phyloP scores from a whole-genome alignment of 371 early-diverging fungal species.

The Saksenaea oblongispora region DNA sequence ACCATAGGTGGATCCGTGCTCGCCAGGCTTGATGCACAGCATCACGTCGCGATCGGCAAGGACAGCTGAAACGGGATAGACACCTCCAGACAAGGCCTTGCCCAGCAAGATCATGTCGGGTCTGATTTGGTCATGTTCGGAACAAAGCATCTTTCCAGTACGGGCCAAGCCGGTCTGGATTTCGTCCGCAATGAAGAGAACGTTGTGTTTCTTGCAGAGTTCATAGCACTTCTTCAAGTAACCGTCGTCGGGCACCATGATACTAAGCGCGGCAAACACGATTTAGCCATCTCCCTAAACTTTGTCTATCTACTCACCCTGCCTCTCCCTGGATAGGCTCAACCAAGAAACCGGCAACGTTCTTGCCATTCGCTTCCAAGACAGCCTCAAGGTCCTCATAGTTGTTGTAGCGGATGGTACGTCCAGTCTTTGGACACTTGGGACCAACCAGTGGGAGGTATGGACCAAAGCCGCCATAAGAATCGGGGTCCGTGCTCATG shows the following conservation, averaged over 20 bases:
- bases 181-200: slow-evolving; percentile 96
- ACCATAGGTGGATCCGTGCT: slow-evolving; percentile 98
- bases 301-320: slow-evolving; percentile 48
- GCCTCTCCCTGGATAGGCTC: slow-evolving; percentile 99
- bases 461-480: slow-evolving; percentile 89
- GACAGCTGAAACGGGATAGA: slow-evolving; percentile 95
- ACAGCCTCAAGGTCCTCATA: slow-evolving; percentile 87
- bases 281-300: neutral
- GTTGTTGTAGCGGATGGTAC: slow-evolving; percentile 78
- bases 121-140: slow-evolving; percentile 87
- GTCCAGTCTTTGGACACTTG: slow-evolving; percentile 68
- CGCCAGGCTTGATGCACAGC: slow-evolving; percentile 93
- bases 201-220: slow-evolving; percentile 96
- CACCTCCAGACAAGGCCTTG: slow-evolving; percentile 94
- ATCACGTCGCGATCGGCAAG: slow-evolving; percentile 88
- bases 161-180: slow-evolving; percentile 97
- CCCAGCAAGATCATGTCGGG: slow-evolving; percentile 95
- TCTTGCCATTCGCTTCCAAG: slow-evolving; percentile 76
- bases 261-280: slow-evolving; percentile 40
- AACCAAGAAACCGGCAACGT: slow-evolving; percentile 91
- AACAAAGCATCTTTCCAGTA: slow-evolving; percentile 93
- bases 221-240: slow-evolving; percentile 84
- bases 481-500: slow-evolving; percentile 93
- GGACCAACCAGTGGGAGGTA: slow-evolving; percentile 90
- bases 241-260: slow-evolving; percentile 92